phyloP scores from a whole-genome alignment of 2,329 filamentous ascomycete genomes.

The Colletotrichum lindemuthianum region DNA sequence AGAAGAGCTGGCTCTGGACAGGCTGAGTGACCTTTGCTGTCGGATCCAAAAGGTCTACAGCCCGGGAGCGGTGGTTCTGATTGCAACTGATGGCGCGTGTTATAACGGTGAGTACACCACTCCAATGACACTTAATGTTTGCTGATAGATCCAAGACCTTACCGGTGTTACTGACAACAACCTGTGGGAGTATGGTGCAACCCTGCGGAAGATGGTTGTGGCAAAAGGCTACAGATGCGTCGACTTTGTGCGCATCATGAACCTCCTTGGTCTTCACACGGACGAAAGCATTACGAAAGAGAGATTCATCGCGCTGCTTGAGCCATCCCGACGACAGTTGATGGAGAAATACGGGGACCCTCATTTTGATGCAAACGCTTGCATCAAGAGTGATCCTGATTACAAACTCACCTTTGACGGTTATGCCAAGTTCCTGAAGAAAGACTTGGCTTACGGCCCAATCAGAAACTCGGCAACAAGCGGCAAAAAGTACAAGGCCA shows the following conservation, averaged over 20 bases:
- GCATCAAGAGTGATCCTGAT: conserved; percentile 30
- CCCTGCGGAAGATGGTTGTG: conserved; percentile 21
- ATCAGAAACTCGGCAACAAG: conserved; percentile 10
- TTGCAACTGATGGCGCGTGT: conserved; percentile 26
- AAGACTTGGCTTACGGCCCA: conserved; percentile 21
- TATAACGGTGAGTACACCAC: conserved; percentile 26
- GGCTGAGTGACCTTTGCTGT: conserved; percentile 24
- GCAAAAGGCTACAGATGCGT: conserved; percentile 23
- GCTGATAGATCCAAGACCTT: conserved; percentile 15
- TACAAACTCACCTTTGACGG: conserved; percentile 33
- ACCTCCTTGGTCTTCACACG: conserved; percentile 12
- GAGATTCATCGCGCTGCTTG: background rate
- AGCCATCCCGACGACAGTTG: conserved; percentile 16
- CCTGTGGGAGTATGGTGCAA: conserved; percentile 27
- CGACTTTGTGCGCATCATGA: conserved; percentile 29
- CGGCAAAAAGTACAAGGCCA: conserved; percentile 23
- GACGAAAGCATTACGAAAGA: background rate
- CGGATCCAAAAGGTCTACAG: conserved; percentile 21
- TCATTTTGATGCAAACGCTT: conserved; percentile 25
- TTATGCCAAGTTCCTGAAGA: conserved; percentile 33
- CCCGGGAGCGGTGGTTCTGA: conserved; percentile 23
- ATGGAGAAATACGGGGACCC: conserved; percentile 17
- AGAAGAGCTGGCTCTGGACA: conserved; percentile 28
- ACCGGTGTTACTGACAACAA: conserved; percentile 26
- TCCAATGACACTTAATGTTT: background rate